These are phyloP conservation scores for Phialocephala subalpina DNA, from an alignment of 2,329 filamentous ascomycete genomes.

Conservation along the genomic window DNA sequence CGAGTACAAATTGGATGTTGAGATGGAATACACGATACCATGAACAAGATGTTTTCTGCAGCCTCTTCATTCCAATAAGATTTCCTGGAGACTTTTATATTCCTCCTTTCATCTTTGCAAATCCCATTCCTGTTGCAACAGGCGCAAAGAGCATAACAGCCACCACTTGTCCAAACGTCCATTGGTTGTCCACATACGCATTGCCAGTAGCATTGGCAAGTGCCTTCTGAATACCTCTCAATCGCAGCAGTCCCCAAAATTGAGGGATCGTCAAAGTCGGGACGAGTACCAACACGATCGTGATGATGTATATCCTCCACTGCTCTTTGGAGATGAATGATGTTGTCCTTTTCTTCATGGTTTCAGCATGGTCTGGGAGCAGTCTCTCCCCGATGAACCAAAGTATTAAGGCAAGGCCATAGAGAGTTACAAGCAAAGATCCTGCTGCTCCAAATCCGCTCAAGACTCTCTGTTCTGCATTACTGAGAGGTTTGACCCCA, in stretches of 20 bases:
- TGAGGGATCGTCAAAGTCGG: constrained; percentile 23
- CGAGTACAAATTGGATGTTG: neutral
- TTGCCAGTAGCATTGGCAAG: constrained; percentile 19
- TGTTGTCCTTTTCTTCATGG: neutral
- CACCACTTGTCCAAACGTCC: constrained; percentile 29
- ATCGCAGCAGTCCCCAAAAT: constrained; percentile 24
- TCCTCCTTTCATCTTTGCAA: neutral
- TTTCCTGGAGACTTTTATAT: neutral
- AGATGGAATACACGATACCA: no score
- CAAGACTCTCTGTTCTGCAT: constrained; percentile 11
- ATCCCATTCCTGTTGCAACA: constrained; percentile 20
- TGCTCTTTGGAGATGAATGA: neutral
- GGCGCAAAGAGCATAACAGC: constrained; percentile 27
- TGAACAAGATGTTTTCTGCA: neutral
- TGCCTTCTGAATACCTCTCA: constrained; percentile 22
- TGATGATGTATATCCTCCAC: neutral
- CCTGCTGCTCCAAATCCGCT: constrained; percentile 18
- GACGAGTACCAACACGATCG: neutral
- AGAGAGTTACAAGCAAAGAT: constrained; percentile 7
- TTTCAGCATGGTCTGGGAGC: neutral
- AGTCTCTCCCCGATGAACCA: constrained; percentile 19
- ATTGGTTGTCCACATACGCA: constrained; percentile 26
- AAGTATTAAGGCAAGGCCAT: constrained; percentile 14
- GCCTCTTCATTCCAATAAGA: no score
- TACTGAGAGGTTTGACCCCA: constrained; percentile 3